Percentiles rank a stretch among this genome's conserved stretches.
Evolutionary conservation across 352 stramenopile species (phyloP).

Genomic region (Nothophytophthora sp.): DNA sequence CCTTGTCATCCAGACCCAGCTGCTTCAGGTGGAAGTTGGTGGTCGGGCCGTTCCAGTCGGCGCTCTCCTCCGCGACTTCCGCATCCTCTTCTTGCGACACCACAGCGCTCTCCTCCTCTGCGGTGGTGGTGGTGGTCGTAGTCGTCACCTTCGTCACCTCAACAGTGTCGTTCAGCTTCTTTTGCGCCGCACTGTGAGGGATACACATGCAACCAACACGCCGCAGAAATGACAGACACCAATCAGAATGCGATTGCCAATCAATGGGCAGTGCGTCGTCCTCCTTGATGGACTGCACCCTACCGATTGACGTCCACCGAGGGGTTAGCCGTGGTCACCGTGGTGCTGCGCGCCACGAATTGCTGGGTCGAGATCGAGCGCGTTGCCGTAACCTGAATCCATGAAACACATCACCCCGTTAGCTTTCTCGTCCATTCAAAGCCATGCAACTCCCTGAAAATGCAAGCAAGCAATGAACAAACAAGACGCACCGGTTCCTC

Average conservation of each 20-base stretch:
- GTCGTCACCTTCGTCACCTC: slow-evolving; percentile 13
- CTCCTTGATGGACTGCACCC: too few species aligned
- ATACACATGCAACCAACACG: too few species aligned
- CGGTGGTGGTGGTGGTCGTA: background rate
- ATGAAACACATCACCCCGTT: too few species aligned
- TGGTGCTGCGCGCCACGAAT: slow-evolving; percentile 29
- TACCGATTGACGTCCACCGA: slow-evolving; percentile 13
- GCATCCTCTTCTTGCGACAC: slow-evolving; percentile 14
- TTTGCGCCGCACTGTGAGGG: background rate
- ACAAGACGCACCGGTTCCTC: slow-evolving; percentile 13
- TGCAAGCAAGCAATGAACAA: background rate
- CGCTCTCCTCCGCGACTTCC: slow-evolving; percentile 16
- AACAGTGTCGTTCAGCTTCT: background rate
- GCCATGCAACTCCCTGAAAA: too few species aligned
- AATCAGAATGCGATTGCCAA: too few species aligned
- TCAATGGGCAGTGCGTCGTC: too few species aligned
- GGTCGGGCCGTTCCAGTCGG: slow-evolving; percentile 47
- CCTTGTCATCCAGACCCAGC: slow-evolving; percentile 70
- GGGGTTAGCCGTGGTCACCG: slow-evolving; percentile 16
- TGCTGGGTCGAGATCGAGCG: slow-evolving; percentile 27
- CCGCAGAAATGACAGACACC: too few species aligned
- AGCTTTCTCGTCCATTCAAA: too few species aligned
- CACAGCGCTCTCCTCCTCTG: background rate
- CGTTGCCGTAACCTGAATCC: slow-evolving; percentile 10
- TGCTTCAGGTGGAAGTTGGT: slow-evolving; percentile 86